Evolutionary conservation across 2,329 filamentous ascomycete genomes (phyloP).

Genomic region (Colletotrichum somersetense): DNA sequence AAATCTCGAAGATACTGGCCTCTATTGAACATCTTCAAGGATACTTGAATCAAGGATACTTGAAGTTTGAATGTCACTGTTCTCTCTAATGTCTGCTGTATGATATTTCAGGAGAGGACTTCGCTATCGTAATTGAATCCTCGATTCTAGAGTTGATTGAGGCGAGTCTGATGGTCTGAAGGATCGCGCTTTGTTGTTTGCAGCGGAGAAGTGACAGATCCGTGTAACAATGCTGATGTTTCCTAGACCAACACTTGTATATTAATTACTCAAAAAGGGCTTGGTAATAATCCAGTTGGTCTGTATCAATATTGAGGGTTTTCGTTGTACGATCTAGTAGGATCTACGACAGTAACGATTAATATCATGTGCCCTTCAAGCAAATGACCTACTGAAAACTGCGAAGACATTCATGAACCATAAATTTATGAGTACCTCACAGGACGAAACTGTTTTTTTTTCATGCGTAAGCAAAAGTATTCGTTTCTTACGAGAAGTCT

Average conservation of each 20-base stretch:
- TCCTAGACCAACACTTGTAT: background rate
- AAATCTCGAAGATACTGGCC: background rate
- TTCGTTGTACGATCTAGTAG: too few relatives aligned
- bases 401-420: too few relatives aligned
- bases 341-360: too few relatives aligned
- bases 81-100: too few relatives aligned
- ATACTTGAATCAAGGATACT: too few relatives aligned
- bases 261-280: too few relatives aligned
- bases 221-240: background rate
- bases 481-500: background rate
- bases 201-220: background rate
- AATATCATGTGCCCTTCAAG: too few relatives aligned
- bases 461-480: background rate
- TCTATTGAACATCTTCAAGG: too few relatives aligned
- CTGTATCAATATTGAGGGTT: background rate
- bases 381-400: too few relatives aligned
- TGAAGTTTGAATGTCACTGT: background rate
- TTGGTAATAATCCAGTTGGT: background rate
- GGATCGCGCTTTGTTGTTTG: background rate
- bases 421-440: too few relatives aligned
- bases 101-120: too few relatives aligned
- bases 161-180: background rate
- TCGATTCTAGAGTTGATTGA: background rate
- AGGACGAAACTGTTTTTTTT: accelerated
- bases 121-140: background rate